Base-by-base conservation (phyloP, 768 basidiomycete species). In the Termitomyces sp. region DNA sequence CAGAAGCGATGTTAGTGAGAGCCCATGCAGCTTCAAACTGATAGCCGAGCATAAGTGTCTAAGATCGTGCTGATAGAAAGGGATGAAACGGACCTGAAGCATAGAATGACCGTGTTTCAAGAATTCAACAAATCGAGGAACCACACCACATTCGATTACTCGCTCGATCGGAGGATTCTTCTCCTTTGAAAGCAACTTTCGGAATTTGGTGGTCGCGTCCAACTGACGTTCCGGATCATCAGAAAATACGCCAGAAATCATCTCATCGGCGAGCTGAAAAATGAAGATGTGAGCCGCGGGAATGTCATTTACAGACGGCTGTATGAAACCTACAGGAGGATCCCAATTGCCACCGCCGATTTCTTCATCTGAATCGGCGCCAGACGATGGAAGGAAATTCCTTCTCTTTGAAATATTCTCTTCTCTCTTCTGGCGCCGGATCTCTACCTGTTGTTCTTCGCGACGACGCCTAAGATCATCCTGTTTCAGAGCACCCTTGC, bases 21-120 rank as follows among this genome's bases (percentile, higher is more conserved):
- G 94, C 95, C 95, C 95, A 98, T 7, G 95, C 94, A 51, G 95
- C 94, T 72, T 98, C 95, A 66, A 97, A 98, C 92, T 95, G 66
- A 16, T 42, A 51, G 22, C 12, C 37, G 56, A 2, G 22, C 4
- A 20, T 54, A 22, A 62, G 48, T 16, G 24, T 58, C 5, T 22
- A 15, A 53, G 52, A 56, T 58, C 18, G 48, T 36, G 52, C 36
- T 18, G 34, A 49, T 15, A 42, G 34, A n/a, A 54, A 39, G 16
- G 33, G 18, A 13, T 61, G 60, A 15, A 18, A 68, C 76, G 54
- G 59, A 89, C 90, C 80, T 92, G 90, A 65, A 92, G 85, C 90
- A 92, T 90, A 22, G 90, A 84, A 63, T 88, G 83, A 36, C 88
- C 88, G 39, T 75, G 81, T 64, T 83, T 81, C 63, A 99, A 77